Evolutionary conservation across 2,329 filamentous ascomycete genomes (phyloP).

Genomic region (Colletotrichum lindemuthianum): DNA sequence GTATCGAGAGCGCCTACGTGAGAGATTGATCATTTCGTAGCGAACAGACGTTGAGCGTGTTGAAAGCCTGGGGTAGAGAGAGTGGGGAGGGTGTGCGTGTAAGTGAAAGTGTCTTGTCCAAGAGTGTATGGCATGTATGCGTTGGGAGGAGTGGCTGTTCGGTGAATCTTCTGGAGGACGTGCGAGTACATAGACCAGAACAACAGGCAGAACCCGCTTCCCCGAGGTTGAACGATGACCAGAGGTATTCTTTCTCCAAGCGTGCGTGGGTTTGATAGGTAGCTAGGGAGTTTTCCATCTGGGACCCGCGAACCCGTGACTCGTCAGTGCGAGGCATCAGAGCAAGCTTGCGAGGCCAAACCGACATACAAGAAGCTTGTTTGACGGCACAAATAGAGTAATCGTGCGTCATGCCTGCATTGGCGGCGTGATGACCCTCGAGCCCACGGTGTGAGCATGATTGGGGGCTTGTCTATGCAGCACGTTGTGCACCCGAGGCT

Average conservation of each 20-base stretch:
- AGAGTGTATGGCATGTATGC: neutral
- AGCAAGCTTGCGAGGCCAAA: conserved; percentile 26
- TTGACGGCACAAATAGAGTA: conserved; percentile 26
- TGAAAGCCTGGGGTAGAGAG: neutral
- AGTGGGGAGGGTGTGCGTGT: neutral
- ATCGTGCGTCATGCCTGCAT: conserved; percentile 34
- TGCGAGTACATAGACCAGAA: conserved; percentile 15
- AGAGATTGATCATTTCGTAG: conserved; percentile 42
- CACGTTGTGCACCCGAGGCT: too few relatives aligned
- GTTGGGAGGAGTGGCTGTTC: neutral
- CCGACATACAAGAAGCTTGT: conserved; percentile 29
- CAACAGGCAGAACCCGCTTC: conserved; percentile 18
- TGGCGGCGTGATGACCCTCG: conserved; percentile 12
- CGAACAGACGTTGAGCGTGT: neutral
- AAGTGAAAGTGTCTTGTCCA: neutral
- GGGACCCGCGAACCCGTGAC: conserved; percentile 24
- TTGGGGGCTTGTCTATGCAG: conserved; percentile 9
- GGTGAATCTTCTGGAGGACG: conserved; percentile 18
- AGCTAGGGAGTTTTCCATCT: neutral
- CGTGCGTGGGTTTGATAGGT: conserved; percentile 27
- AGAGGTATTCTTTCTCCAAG: conserved; percentile 2
- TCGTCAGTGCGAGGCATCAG: conserved; percentile 22
- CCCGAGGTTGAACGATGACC: neutral
- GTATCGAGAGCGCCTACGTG: conserved; percentile 59
- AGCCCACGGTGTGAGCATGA: conserved; percentile 20